Percentiles rank a stretch among this genome's conserved stretches.
These are phyloP conservation scores for Trifolium pratense DNA, from an alignment of 306 rosid species.

Conservation along the genomic window DNA sequence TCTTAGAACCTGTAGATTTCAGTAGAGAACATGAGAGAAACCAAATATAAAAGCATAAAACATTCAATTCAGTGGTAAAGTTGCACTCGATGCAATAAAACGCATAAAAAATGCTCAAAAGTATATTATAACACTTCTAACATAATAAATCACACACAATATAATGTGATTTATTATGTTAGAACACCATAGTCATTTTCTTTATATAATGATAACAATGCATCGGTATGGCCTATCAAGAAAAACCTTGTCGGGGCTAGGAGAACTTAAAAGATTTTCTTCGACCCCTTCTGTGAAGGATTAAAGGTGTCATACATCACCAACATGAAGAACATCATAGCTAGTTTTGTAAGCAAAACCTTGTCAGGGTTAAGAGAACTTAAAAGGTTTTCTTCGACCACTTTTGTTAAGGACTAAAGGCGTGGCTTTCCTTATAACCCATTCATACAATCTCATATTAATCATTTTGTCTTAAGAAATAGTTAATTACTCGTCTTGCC, in stretches of 20 bases:
- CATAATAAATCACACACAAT: not conserved
- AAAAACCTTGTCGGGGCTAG: too few relatives aligned
- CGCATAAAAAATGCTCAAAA: conserved; percentile 16
- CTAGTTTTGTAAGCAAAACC: not conserved
- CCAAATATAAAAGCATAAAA: conserved; percentile 15
- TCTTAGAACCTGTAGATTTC: conserved; percentile 42
- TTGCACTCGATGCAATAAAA: conserved; percentile 23
- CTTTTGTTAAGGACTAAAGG: too few relatives aligned
- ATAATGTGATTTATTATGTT: too few relatives aligned
- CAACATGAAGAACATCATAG: conserved; percentile 2
- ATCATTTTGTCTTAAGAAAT: too few relatives aligned
- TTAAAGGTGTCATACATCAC: not conserved
- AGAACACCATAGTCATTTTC: too few relatives aligned
- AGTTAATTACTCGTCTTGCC: not conserved
- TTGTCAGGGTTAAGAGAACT: too few relatives aligned
- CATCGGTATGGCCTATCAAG: too few relatives aligned
- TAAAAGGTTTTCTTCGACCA: too few relatives aligned
- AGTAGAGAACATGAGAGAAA: conserved; percentile 15
- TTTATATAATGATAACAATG: not conserved
- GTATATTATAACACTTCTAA: not conserved
- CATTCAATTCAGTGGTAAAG: conserved; percentile 9
- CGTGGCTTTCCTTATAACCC: too few relatives aligned
- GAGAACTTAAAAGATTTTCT: too few relatives aligned
- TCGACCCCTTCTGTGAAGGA: too few relatives aligned
- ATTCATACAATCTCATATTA: too few relatives aligned